A percentile compares a stretch with the other conserved stretches of the same genome.
Evolutionary conservation across 805 yeast genomes (phyloP).

Genomic region (Metschnikowia picachoensis): DNA sequence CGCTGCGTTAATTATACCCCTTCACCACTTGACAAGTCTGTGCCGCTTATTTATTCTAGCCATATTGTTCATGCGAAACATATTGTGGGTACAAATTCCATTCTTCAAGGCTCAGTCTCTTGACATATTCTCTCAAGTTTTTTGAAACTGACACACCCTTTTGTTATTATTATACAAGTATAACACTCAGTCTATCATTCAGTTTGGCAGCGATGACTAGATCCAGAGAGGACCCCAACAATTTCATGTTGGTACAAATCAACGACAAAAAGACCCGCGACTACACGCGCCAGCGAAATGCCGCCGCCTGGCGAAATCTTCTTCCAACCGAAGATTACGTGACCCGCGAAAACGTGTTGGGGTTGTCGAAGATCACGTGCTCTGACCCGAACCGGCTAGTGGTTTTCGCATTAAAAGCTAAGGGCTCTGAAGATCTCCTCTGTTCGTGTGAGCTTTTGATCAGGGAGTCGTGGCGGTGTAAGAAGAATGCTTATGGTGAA

Average conservation of each 20-base stretch:
- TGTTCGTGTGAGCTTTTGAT: constrained; percentile 35
- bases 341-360: constrained; percentile 30
- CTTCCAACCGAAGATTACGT: constrained; percentile 33
- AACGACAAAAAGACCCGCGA: constrained; percentile 25
- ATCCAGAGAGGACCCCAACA: constrained; percentile 6
- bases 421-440: constrained; percentile 21
- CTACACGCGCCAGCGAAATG: constrained; percentile 33
- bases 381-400: constrained; percentile 16
- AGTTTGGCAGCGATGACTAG: constrained; percentile 1
- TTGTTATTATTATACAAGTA: neutral
- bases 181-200: neutral
- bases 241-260: constrained; percentile 16
- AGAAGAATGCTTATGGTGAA: constrained; percentile 10
- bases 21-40: neutral
- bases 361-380: constrained; percentile 22
- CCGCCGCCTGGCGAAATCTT: constrained; percentile 35
- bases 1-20: constrained; percentile 1
- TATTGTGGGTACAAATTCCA: too few relatives aligned
- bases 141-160: too few relatives aligned
- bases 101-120: too few relatives aligned
- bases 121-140: too few relatives aligned
- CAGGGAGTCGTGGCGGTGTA: constrained; percentile 28
- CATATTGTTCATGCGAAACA: too few relatives aligned
- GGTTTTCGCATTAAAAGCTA: constrained; percentile 26
- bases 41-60: too few relatives aligned